Evolutionary conservation across 305 asterid species (phyloP).

Genomic region (Stenogyne calaminthoides): DNA sequence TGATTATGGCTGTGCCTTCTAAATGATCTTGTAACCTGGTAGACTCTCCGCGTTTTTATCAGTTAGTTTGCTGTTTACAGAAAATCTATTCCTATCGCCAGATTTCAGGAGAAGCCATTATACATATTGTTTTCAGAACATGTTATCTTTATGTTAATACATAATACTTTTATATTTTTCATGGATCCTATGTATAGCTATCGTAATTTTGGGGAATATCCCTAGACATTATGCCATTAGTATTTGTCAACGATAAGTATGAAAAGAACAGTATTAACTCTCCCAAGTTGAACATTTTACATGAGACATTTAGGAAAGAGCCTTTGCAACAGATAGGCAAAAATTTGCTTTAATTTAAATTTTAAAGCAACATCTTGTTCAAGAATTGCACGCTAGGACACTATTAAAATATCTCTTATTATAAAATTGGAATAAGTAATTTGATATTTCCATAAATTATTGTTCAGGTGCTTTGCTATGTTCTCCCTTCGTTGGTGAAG

Average conservation of each 20-base stretch:
- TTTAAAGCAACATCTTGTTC: not conserved
- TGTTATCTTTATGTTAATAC: not conserved
- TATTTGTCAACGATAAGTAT: not conserved
- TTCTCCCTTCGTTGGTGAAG: conserved; percentile 91
- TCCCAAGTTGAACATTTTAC: conserved; percentile 2
- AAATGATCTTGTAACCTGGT: conserved; percentile 8
- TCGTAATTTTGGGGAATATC: not conserved
- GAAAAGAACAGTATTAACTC: not conserved
- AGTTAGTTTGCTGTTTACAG: not conserved
- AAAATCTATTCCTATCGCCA: not conserved
- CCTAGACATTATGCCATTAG: not conserved
- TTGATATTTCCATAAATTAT: conserved; percentile 9
- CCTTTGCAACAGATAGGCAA: not conserved
- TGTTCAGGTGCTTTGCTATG: conserved; percentile 81
- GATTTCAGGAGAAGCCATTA: not conserved
- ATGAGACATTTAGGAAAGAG: not conserved
- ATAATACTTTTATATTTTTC: not conserved
- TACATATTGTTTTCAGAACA: not conserved
- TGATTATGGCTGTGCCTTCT: not conserved
- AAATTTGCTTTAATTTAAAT: not conserved
- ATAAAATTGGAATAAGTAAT: not conserved
- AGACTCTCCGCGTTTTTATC: not conserved
- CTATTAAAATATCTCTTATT: not conserved
- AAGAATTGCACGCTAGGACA: not conserved
- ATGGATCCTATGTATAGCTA: not conserved